phyloP scores from a whole-genome alignment of 176 grass and related monocot species.

The Pontederia crassipes region DNA sequence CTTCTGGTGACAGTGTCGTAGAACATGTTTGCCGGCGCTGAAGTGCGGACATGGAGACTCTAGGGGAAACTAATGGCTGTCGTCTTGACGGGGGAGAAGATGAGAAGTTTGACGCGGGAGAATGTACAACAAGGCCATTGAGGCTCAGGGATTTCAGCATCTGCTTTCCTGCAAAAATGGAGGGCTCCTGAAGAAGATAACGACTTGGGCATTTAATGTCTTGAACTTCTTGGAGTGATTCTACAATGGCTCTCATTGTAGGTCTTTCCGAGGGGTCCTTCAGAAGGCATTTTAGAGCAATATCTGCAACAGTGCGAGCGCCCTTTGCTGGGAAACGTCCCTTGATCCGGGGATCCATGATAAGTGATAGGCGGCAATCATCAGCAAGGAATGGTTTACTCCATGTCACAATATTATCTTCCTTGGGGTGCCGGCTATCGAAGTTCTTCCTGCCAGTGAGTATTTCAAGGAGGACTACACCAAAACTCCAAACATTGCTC shows the following conservation, averaged over 20 bases:
- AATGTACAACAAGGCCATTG: slow-evolving; percentile 47
- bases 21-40: slow-evolving; percentile 43
- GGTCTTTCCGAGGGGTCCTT: slow-evolving; percentile 78
- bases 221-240: slow-evolving; percentile 48
- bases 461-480: slow-evolving; percentile 78
- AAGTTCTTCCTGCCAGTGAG: slow-evolving; percentile 86
- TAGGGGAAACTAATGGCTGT: slow-evolving; percentile 25
- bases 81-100: slow-evolving; percentile 28
- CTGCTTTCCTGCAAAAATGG: slow-evolving; percentile 41
- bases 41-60: slow-evolving; percentile 40
- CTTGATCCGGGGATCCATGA: slow-evolving; percentile 86
- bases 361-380: slow-evolving; percentile 79
- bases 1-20: slow-evolving; percentile 38
- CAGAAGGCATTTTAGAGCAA: slow-evolving; percentile 66
- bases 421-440: slow-evolving; percentile 43
- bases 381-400: slow-evolving; percentile 76
- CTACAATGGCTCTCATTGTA: slow-evolving; percentile 69
- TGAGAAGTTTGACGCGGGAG: slow-evolving; percentile 34
- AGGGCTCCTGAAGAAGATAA: slow-evolving; percentile 80
- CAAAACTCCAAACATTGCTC: slow-evolving; percentile 95
- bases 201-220: slow-evolving; percentile 75
- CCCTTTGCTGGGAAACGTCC: slow-evolving; percentile 79
- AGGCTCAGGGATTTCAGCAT: slow-evolving; percentile 86
- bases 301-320: slow-evolving; percentile 63
- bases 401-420: slow-evolving; percentile 93